Conservation (phyloP, 257 asterid species). For the Hygrophila difformis region DNA sequence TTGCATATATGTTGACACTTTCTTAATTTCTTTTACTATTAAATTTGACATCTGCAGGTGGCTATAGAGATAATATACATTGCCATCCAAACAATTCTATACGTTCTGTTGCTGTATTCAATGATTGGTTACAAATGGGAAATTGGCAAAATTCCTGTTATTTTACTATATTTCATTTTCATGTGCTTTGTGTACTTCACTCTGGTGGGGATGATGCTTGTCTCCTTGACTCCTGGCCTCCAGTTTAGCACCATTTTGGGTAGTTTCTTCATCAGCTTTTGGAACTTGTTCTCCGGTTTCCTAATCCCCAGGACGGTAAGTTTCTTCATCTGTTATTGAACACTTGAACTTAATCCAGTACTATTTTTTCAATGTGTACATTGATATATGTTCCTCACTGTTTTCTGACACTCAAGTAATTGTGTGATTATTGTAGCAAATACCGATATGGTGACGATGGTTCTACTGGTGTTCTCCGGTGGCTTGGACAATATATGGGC, state of each 20-base stretch:
- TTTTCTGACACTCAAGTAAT: no score
- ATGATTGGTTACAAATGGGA: slow-evolving; percentile 55
- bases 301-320: slow-evolving; percentile 32
- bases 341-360: no score
- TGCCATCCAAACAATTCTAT: slow-evolving; percentile 29
- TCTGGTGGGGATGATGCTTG: slow-evolving; percentile 44
- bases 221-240: slow-evolving; percentile 41
- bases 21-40: no score
- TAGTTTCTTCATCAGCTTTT: slow-evolving; percentile 33
- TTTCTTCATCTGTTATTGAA: no score
- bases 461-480: slow-evolving; percentile 47
- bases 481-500: slow-evolving; percentile 44
- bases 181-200: slow-evolving; percentile 46
- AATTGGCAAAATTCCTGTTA: slow-evolving; percentile 28
- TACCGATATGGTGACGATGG: slow-evolving; percentile 62
- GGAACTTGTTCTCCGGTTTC: no score
- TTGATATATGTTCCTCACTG: no score
- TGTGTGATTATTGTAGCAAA: slow-evolving; percentile 23
- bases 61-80: slow-evolving; percentile 38
- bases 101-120: slow-evolving; percentile 31
- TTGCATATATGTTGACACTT: no score
- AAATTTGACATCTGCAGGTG: slow-evolving; percentile 28
- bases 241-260: slow-evolving; percentile 29
- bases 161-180: slow-evolving; percentile 38
- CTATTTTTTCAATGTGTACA: no score